Evolutionary conservation across 306 rosid species (phyloP).

Genomic region (Castanopsis chinensis): DNA sequence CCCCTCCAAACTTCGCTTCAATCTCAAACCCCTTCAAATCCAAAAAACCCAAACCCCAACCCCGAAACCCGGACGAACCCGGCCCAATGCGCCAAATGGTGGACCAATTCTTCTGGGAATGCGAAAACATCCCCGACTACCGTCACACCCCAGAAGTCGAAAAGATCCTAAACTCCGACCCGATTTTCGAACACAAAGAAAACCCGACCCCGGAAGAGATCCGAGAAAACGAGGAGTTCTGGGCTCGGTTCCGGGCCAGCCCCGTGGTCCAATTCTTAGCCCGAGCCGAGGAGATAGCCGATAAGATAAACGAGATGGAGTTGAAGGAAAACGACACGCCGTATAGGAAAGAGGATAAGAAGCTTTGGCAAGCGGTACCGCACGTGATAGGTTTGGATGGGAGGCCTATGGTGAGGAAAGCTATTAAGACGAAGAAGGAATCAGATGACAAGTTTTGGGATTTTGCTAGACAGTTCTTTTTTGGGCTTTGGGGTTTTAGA

Average conservation of each 20-base stretch:
- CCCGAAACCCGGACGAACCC: conserved; percentile 27
- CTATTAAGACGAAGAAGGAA: conserved; percentile 39
- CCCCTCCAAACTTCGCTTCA: conserved; percentile 58
- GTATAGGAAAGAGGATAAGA: conserved; percentile 51
- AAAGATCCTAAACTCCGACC: conserved; percentile 48
- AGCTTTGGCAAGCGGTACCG: conserved; percentile 67
- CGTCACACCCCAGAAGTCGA: conserved; percentile 80
- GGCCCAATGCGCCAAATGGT: conserved; percentile 50
- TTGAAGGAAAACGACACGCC: conserved; percentile 64
- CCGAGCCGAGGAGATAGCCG: conserved; percentile 58
- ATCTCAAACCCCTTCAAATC: conserved; percentile 46
- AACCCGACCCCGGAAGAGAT: conserved; percentile 66
- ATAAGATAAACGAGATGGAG: conserved; percentile 58
- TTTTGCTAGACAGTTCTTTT: conserved; percentile 72
- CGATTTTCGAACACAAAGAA: conserved; percentile 46
- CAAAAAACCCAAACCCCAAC: conserved; percentile 20
- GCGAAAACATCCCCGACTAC: conserved; percentile 56
- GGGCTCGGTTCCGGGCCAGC: conserved; percentile 41
- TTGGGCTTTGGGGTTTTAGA: conserved; percentile 81
- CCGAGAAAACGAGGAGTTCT: conserved; percentile 47
- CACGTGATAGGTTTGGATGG: conserved; percentile 76
- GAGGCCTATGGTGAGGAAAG: conserved; percentile 82
- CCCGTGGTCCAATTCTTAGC: conserved; percentile 59
- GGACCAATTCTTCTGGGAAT: conserved; percentile 69
- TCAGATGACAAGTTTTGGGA: conserved; percentile 83